Evolutionary conservation across 2,329 filamentous ascomycete genomes (phyloP).

Genomic region (Cercospora beticola): DNA sequence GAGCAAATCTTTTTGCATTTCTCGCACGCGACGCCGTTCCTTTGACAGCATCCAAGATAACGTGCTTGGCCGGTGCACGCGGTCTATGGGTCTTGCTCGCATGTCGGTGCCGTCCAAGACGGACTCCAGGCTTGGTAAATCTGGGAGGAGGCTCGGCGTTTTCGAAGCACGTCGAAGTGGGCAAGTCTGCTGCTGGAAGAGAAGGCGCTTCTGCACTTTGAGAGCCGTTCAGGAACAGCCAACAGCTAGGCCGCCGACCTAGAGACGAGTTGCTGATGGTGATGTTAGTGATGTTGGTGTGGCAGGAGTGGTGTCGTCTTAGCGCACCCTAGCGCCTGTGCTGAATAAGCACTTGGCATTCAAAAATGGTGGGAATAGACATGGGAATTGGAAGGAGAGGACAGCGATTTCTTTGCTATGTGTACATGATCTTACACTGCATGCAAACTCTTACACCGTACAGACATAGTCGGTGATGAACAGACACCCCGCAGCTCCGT

Average conservation of each 20-base stretch:
- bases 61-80: neutral
- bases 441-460: neutral
- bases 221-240: neutral
- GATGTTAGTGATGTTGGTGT: neutral
- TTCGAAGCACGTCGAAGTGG: neutral
- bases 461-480: neutral
- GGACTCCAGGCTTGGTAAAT: neutral
- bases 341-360: neutral
- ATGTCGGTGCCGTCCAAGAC: constrained; percentile 1
- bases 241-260: neutral
- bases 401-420: neutral
- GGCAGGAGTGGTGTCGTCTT: too few species aligned
- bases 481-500: neutral
- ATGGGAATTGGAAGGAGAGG: neutral
- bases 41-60: constrained; percentile 7
- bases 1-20: neutral
- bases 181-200: neutral
- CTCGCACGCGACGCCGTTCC: neutral
- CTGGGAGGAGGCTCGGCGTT: neutral
- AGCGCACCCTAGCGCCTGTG: neutral
- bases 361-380: neutral
- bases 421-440: neutral
- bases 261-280: neutral
- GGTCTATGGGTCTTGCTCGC: neutral
- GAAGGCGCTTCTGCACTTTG: neutral